phyloP scores from a whole-genome alignment of 1,284 basidiomycete genomes.

The Rhodotorula sp. region DNA sequence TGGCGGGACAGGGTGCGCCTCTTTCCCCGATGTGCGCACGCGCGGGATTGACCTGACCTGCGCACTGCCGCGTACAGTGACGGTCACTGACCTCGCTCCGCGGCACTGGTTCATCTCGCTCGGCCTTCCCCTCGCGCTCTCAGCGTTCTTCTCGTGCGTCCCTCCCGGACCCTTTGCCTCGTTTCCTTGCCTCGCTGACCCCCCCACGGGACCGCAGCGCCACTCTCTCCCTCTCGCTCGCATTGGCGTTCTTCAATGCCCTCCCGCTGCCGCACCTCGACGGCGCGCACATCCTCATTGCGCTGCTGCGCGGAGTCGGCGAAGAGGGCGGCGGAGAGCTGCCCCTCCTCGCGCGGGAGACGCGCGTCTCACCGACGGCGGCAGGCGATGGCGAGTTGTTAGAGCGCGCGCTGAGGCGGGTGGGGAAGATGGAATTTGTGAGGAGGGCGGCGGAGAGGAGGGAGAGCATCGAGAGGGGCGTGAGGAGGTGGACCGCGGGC shows the following conservation, averaged over 20 bases:
- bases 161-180: not conserved
- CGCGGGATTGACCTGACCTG: not conserved
- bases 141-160: slow-evolving; percentile 11
- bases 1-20: slow-evolving; percentile 5
- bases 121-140: not conserved
- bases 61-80: slow-evolving; percentile 6
- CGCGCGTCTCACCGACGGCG: not conserved
- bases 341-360: too few species aligned
- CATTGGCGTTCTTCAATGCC: slow-evolving; percentile 39
- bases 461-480: not conserved
- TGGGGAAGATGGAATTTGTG: too few species aligned
- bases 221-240: slow-evolving; percentile 25
- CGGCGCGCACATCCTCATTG: slow-evolving; percentile 27
- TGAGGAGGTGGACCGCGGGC: slow-evolving; percentile 10
- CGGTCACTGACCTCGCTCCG: slow-evolving; percentile 12
- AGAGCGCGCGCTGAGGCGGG: not conserved
- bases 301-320: not conserved
- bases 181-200: accelerated
- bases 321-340: not conserved
- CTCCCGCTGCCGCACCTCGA: slow-evolving; percentile 42
- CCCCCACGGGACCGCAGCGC: not conserved
- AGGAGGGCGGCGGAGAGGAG: not conserved
- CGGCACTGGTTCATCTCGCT: slow-evolving; percentile 8
- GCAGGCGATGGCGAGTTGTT: not conserved
- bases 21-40: too few species aligned